A percentile compares a stretch with the other conserved stretches of the same genome.
Evolutionary conservation across 2,329 filamentous ascomycete genomes (phyloP).

Genomic region (Ophiostoma montium): DNA sequence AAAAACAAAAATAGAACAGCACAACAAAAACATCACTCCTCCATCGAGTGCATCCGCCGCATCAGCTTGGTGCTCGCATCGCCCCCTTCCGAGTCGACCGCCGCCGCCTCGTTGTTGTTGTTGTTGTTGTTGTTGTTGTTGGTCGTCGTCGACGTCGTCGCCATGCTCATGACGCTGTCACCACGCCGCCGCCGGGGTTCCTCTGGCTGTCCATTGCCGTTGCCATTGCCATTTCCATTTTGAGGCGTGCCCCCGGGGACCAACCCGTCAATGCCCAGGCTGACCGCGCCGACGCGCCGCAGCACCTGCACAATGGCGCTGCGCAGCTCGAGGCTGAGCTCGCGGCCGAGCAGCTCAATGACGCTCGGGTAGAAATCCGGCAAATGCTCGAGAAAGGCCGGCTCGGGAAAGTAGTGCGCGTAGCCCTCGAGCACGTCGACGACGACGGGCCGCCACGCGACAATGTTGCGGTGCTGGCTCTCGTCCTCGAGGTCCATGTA

Average conservation of each 20-base stretch:
- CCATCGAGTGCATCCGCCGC: constrained; percentile 11
- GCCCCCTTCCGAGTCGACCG: constrained; percentile 15
- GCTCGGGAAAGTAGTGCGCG: constrained; percentile 64
- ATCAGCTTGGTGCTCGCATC: constrained; percentile 16
- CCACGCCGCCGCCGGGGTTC: constrained; percentile 7
- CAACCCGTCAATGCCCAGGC: constrained; percentile 44
- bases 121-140: background rate
- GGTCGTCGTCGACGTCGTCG: constrained; percentile 8
- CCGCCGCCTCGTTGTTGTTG: background rate
- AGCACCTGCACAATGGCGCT: constrained; percentile 64
- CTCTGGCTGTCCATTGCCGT: too few species aligned
- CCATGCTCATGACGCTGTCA: constrained; percentile 13
- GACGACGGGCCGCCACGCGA: constrained; percentile 93
- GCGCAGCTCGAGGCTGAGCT: constrained; percentile 68
- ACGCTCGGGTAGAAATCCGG: constrained; percentile 74
- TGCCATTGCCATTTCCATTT: too few species aligned
- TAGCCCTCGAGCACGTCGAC: constrained; percentile 94
- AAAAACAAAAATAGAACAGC: background rate
- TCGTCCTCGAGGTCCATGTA: constrained; percentile 87
- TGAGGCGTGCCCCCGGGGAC: too few species aligned
- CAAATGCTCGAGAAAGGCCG: constrained; percentile 68
- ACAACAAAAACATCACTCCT: background rate
- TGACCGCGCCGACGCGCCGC: constrained; percentile 68
- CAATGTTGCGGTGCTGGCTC: constrained; percentile 90
- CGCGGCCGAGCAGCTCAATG: constrained; percentile 69